Base-by-base conservation (phyloP, 192 early-diverging fungal genomes). In the Coemansia asiatica region DNA sequence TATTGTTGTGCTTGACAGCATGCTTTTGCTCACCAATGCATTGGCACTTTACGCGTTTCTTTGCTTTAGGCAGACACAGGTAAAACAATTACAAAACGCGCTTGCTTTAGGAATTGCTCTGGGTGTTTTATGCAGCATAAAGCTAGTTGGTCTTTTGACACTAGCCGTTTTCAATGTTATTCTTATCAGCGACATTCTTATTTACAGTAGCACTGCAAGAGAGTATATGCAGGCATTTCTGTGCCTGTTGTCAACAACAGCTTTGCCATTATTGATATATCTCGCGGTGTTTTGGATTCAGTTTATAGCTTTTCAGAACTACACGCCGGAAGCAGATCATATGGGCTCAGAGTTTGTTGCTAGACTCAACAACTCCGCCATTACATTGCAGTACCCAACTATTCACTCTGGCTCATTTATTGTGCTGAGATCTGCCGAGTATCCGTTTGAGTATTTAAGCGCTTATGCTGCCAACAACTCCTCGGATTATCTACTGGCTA, bases 341-440 rank as follows among this genome's bases (percentile, higher is more conserved):
- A 98, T 98, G 96, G 91, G 91, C 62, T 94, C 94, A 0, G 76
- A 94, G 9, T 98, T 95, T 81, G 91, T 95, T 59, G 90, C 92
- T 23, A 73, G 83, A 18, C 72, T 97, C 27, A 73, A 81, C 31
- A 93, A 94, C 31, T 96, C 88, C 62, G 77, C 86, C 46, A 87
- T 96, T 26, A 55, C 72, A 16, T 58, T 85, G 7, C 94, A 95
- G 66, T 94, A 95, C 4, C 63, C 90, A 0, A 90, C 91, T 58
- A 67, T 97, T 2, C 90, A 89, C 3, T 91, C 83, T 74, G 91
- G 89, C 12, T 95, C 94, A 9, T 91, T 84, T 68, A 80, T 98
- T 15, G 84, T 91, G 10, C 58, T 98, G 5, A 91, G 93, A 67
- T 91, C 90, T 55, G 87, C 81, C 60, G 84, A 76, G 2, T 91